A percentile compares a stretch with the other conserved stretches of the same genome.
Evolutionary conservation across 2,329 filamentous ascomycete species (phyloP).

Genomic region (Botrytis squamosa): DNA sequence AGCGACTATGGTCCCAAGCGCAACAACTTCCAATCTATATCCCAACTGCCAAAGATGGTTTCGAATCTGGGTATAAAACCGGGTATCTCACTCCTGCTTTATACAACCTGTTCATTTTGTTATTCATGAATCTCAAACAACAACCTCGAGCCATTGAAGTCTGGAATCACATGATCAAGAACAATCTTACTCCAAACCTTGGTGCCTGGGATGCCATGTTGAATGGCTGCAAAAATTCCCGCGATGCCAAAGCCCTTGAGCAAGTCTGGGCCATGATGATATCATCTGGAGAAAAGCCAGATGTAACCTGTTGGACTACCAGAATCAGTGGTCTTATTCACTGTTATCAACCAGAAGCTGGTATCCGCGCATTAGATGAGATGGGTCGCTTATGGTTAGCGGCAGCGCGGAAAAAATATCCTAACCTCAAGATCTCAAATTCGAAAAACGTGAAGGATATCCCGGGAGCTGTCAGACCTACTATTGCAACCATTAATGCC

Average conservation of each 20-base stretch:
- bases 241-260: slow-evolving; percentile 59
- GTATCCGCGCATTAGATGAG: slow-evolving; percentile 63
- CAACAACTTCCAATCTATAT: slow-evolving; percentile 29
- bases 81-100: slow-evolving; percentile 34
- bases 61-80: background rate
- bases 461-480: slow-evolving; percentile 53
- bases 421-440: slow-evolving; percentile 27
- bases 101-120: slow-evolving; percentile 48
- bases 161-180: slow-evolving; percentile 55
- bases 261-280: slow-evolving; percentile 66
- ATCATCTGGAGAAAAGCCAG: slow-evolving; percentile 57
- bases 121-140: slow-evolving; percentile 46
- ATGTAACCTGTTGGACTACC: slow-evolving; percentile 66
- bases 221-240: slow-evolving; percentile 62
- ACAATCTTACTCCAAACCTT: slow-evolving; percentile 57
- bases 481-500: slow-evolving; percentile 66
- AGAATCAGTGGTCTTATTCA: slow-evolving; percentile 66
- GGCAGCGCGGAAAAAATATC: slow-evolving; percentile 29
- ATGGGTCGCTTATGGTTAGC: slow-evolving; percentile 61
- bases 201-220: slow-evolving; percentile 74
- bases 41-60: background rate
- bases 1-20: slow-evolving; percentile 34
- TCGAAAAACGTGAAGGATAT: slow-evolving; percentile 36
- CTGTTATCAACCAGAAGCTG: slow-evolving; percentile 52
- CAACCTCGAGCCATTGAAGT: slow-evolving; percentile 49